These are phyloP conservation scores for Suhomyces pyralidae DNA, from an alignment of 805 yeast genomes.

Conservation along the genomic window DNA sequence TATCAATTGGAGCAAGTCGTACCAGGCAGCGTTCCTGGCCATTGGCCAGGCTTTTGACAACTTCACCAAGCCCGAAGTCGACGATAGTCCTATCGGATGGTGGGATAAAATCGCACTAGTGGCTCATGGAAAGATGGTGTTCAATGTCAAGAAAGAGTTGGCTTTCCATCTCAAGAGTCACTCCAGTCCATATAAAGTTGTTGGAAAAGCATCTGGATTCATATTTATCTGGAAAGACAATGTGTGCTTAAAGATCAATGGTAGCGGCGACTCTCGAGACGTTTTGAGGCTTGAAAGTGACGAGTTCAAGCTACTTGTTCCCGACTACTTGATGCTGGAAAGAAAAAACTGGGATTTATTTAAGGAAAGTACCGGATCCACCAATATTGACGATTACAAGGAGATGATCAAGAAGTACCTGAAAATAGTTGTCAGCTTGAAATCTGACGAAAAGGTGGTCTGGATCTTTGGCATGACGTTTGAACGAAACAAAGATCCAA, in stretches of 20 bases:
- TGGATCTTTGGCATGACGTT: constrained; percentile 78
- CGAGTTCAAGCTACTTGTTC: constrained; percentile 55
- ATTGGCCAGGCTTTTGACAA: constrained; percentile 42
- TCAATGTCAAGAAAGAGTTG: constrained; percentile 50
- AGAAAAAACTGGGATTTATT: constrained; percentile 38
- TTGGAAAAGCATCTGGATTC: constrained; percentile 60
- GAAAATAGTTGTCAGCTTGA: constrained; percentile 52
- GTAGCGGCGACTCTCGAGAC: constrained; percentile 46
- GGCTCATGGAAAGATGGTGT: constrained; percentile 51
- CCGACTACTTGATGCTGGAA: constrained; percentile 42
- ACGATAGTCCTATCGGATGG: constrained; percentile 46
- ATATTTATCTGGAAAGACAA: constrained; percentile 63
- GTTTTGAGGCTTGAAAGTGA: constrained; percentile 54
- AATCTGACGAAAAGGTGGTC: constrained; percentile 56
- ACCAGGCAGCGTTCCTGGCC: constrained; percentile 58
- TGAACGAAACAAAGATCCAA: constrained; percentile 52
- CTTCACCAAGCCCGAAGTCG: constrained; percentile 44
- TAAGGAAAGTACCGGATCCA: background rate
- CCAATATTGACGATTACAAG: background rate
- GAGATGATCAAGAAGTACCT: constrained; percentile 13
- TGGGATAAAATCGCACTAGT: constrained; percentile 54
- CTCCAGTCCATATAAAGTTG: constrained; percentile 52
- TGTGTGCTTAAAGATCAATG: constrained; percentile 50
- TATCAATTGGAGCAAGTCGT: constrained; percentile 62
- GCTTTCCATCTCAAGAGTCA: constrained; percentile 63